Conservation (phyloP, 1,284 basidiomycete species). For the Fereydounia khargensis region DNA sequence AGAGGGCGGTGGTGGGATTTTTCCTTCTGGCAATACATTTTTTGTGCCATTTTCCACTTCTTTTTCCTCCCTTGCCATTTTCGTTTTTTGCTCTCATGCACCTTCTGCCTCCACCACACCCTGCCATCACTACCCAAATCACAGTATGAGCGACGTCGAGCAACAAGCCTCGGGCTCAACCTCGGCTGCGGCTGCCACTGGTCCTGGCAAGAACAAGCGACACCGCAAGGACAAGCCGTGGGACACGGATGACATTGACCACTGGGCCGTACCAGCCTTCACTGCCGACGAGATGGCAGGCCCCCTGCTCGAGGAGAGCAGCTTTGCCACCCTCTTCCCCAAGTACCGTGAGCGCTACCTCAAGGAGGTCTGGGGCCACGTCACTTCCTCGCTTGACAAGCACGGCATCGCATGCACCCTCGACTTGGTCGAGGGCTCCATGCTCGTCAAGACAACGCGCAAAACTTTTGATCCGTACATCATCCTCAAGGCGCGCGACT, state of each 20-base stretch:
- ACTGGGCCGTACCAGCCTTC: conserved; percentile 91
- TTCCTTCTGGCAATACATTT: too few relatives aligned
- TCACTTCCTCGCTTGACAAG: conserved; percentile 80
- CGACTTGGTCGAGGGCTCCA: conserved; percentile 91
- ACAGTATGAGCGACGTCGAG: too few relatives aligned
- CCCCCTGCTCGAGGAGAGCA: conserved; percentile 89
- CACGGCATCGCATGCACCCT: conserved; percentile 86
- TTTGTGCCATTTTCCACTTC: conserved; percentile 7
- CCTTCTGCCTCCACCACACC: too few relatives aligned
- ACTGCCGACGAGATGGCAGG: conserved; percentile 66
- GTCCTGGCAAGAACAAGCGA: conserved; percentile 46
- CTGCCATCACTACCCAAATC: neutral
- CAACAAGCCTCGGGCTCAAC: too few relatives aligned
- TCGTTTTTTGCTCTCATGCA: neutral
- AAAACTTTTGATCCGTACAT: conserved; percentile 97
- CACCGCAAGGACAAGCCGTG: conserved; percentile 63
- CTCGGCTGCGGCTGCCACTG: conserved; percentile 2
- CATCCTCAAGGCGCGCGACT: conserved; percentile 89
- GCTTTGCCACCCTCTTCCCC: conserved; percentile 95
- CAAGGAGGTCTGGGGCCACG: conserved; percentile 87
- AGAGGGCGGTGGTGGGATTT: too few relatives aligned
- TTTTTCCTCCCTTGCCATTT: neutral
- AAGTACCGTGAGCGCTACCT: conserved; percentile 98
- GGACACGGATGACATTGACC: conserved; percentile 98
- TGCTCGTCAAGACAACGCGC: conserved; percentile 94